These are phyloP conservation scores for Xylaria nigripes DNA, from an alignment of 495 filamentous ascomycete genomes.

Conservation along the genomic window DNA sequence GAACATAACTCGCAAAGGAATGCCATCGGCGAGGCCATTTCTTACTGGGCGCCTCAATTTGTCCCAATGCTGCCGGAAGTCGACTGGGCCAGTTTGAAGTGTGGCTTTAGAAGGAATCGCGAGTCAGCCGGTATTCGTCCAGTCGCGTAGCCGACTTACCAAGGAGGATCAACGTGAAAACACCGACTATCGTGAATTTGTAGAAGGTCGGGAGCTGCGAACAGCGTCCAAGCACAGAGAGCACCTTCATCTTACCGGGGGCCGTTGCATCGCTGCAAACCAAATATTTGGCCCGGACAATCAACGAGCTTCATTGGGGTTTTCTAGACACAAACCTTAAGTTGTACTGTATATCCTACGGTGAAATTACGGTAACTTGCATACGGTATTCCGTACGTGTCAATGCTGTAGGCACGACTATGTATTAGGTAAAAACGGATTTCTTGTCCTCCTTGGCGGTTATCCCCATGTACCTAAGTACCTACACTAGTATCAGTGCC, in stretches of 20 bases:
- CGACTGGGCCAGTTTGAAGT: constrained; percentile 10
- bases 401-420: too few relatives aligned
- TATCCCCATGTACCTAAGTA: too few relatives aligned
- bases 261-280: constrained; percentile 6
- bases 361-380: too few relatives aligned
- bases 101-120: neutral
- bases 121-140: neutral
- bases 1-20: constrained; percentile 43
- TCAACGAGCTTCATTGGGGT: neutral
- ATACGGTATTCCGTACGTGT: too few relatives aligned
- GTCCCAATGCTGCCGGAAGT: constrained; percentile 11
- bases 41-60: constrained; percentile 6
- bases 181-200: constrained; percentile 6
- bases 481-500: too few relatives aligned
- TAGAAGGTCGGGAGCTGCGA: constrained; percentile 10
- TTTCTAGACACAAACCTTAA: neutral
- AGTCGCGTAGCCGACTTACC: neutral
- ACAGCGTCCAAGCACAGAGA: constrained; percentile 11
- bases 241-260: constrained; percentile 6
- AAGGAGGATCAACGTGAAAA: constrained; percentile 4
- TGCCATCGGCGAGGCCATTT: constrained; percentile 20
- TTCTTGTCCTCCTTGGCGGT: too few relatives aligned
- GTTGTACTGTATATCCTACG: too few relatives aligned
- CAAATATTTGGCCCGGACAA: neutral
- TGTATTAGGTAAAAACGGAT: too few relatives aligned